Conservation (phyloP, 1,284 basidiomycete species). For the Lentinula novae-zelandiae region DNA sequence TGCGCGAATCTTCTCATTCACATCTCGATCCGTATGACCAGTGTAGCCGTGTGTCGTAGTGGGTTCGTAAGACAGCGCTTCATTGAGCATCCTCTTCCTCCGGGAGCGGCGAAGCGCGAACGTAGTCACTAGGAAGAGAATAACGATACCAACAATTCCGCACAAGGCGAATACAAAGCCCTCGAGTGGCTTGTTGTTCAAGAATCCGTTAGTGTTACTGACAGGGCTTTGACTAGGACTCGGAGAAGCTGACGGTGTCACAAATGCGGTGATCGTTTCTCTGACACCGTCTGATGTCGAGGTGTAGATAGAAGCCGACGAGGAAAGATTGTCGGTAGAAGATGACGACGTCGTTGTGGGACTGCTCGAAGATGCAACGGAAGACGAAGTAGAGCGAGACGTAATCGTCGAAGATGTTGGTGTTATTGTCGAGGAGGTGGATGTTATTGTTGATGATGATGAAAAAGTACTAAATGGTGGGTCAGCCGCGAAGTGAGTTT, state of each 20-base stretch:
- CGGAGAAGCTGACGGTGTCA: slow-evolving; percentile 19
- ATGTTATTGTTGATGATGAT: slow-evolving; percentile 1
- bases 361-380: slow-evolving; percentile 12
- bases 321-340: slow-evolving; percentile 6
- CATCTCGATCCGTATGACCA: slow-evolving; percentile 24
- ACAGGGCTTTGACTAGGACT: slow-evolving; percentile 15
- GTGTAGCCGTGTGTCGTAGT: slow-evolving; percentile 25
- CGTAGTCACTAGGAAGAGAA: slow-evolving; percentile 42
- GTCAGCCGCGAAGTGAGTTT: not conserved
- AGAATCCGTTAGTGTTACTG: slow-evolving; percentile 36
- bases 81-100: slow-evolving; percentile 39
- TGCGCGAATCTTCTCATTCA: slow-evolving; percentile 27
- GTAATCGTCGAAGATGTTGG: slow-evolving; percentile 16
- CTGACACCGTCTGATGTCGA: slow-evolving; percentile 17
- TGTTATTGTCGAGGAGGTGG: not conserved
- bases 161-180: slow-evolving; percentile 54
- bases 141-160: slow-evolving; percentile 45
- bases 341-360: slow-evolving; percentile 16
- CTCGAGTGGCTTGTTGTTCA: slow-evolving; percentile 59
- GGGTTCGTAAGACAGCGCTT: slow-evolving; percentile 56
- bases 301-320: slow-evolving; percentile 11
- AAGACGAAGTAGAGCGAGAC: slow-evolving; percentile 13
- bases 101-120: slow-evolving; percentile 47
- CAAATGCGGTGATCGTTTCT: slow-evolving; percentile 25
- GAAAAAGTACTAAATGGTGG: slow-evolving; percentile 2